A percentile compares a stretch with the other conserved stretches of the same genome.
These are phyloP conservation scores for Anacardium occidentale DNA, from an alignment of 345 rosid species.

Conservation along the genomic window DNA sequence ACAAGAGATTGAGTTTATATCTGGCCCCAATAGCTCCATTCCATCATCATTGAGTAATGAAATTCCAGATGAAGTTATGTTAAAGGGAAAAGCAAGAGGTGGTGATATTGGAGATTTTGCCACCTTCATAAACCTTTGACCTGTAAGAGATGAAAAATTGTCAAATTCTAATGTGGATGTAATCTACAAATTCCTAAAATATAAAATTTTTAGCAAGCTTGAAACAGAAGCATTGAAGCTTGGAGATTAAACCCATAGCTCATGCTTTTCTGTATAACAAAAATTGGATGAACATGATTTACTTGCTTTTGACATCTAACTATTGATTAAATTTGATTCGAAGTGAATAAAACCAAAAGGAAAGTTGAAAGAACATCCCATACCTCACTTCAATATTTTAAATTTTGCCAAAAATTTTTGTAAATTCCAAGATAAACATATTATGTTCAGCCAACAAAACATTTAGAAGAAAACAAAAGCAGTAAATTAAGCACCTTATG, in stretches of 20 bases:
- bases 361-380: neutral
- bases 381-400: neutral
- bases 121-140: conserved; percentile 70
- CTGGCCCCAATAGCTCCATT: conserved; percentile 56
- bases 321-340: neutral
- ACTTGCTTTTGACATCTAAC: too few species aligned
- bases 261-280: neutral
- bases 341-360: neutral
- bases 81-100: conserved; percentile 70
- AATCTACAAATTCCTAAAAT: neutral
- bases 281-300: too few species aligned
- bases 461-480: neutral
- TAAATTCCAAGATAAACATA: neutral
- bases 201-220: neutral
- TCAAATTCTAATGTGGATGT: conserved; percentile 5
- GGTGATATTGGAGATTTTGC: conserved; percentile 86
- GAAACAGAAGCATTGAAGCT: conserved; percentile 4
- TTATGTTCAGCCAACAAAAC: neutral
- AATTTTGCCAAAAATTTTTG: neutral
- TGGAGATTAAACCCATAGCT: neutral
- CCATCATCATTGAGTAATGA: conserved; percentile 59
- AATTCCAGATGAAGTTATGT: conserved; percentile 63
- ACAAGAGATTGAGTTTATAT: conserved; percentile 50
- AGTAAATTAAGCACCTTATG: neutral
- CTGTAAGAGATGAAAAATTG: conserved; percentile 37